phyloP scores from a whole-genome alignment of 1,284 basidiomycete species.

The Limonomyces culmigenus region DNA sequence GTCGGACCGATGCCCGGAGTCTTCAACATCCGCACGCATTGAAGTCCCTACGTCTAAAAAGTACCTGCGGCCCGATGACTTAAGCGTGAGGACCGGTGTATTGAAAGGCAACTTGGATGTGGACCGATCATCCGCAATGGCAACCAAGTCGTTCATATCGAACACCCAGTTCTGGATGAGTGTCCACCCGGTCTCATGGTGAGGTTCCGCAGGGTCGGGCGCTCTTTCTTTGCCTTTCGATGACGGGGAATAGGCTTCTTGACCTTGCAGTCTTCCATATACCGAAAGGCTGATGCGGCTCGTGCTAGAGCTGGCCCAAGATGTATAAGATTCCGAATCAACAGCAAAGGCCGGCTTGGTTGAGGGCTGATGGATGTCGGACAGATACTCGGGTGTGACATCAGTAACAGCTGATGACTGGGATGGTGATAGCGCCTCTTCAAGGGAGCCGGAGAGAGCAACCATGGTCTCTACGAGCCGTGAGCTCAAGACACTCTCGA shows the following conservation, averaged over 20 bases:
- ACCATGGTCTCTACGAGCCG: constrained; percentile 70
- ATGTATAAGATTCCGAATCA: constrained; percentile 27
- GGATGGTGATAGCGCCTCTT: too few species aligned
- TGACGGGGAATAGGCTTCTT: constrained; percentile 7
- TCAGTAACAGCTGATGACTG: constrained; percentile 4
- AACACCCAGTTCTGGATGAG: too few species aligned
- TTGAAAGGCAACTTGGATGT: constrained; percentile 38
- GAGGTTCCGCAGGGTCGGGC: neutral
- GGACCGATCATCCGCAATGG: too few species aligned
- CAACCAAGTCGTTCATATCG: too few species aligned
- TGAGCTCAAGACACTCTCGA: constrained; percentile 55
- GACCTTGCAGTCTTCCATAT: too few species aligned
- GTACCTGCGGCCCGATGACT: constrained; percentile 36
- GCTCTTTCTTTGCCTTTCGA: constrained; percentile 2
- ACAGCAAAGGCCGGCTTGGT: constrained; percentile 61
- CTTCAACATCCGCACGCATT: neutral
- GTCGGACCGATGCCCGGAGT: constrained; percentile 49
- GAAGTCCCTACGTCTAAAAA: constrained; percentile 28
- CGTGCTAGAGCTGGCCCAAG: constrained; percentile 29
- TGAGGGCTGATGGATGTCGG: constrained; percentile 51
- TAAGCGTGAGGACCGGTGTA: constrained; percentile 48
- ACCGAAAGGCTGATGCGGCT: constrained; percentile 28
- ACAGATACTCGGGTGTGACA: constrained; percentile 41
- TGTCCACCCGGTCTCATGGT: too few species aligned
- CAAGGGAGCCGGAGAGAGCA: constrained; percentile 26